Evolutionary conservation across 176 grass and related monocot genomes (phyloP).

Genomic region (Saccharum officinarum): DNA sequence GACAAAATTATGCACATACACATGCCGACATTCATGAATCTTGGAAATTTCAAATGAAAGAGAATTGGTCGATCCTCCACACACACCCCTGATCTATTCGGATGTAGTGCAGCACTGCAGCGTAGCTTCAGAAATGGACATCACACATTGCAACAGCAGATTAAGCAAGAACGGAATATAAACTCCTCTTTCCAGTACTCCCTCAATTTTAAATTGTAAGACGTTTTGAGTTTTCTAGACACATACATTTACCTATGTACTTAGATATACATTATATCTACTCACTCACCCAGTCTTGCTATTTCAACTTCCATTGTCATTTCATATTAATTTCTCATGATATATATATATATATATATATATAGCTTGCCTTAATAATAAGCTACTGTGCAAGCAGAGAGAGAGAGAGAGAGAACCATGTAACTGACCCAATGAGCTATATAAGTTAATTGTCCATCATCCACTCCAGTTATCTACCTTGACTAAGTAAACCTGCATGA

Average conservation of each 20-base stretch:
- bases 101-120: too few relatives aligned
- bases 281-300: too few relatives aligned
- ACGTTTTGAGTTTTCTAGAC: too few relatives aligned
- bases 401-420: not conserved
- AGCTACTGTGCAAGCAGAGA: not conserved
- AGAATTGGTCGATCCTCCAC: not conserved
- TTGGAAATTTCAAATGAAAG: not conserved
- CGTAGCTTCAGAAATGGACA: not conserved
- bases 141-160: not conserved
- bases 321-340: not conserved
- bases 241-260: too few relatives aligned
- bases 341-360: too few relatives aligned
- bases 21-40: too few relatives aligned
- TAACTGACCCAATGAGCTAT: not conserved
- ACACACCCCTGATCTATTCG: too few relatives aligned
- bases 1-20: too few relatives aligned
- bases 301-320: not conserved
- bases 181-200: not conserved
- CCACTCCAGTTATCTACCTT: not conserved
- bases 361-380: not conserved
- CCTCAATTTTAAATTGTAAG: too few relatives aligned
- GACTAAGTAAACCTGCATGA: not conserved
- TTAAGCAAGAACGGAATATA: not conserved
- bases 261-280: too few relatives aligned
- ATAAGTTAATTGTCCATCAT: not conserved